Evolutionary conservation across 2,329 filamentous ascomycete species (phyloP), one percentile per base, ranked within the genome.

Genomic region (Ophiostoma tasmaniense): DNA sequence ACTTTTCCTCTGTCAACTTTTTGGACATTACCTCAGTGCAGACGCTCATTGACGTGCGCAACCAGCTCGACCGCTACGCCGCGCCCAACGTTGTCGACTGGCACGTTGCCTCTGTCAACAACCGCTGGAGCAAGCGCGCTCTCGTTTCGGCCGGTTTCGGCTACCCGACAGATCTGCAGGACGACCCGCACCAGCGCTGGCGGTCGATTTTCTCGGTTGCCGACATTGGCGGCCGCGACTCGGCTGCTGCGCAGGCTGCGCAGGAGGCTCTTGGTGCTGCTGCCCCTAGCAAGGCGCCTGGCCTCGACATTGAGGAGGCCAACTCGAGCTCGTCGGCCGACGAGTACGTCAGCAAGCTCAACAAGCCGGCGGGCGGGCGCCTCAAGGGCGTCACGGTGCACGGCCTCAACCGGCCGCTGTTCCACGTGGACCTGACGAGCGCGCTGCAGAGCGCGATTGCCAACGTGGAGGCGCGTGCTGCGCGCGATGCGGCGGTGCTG

Each of bases 131-230:
- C 6, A 81, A 84, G 35, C 81, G 85, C 3, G 84, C 85, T 0
- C 80, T 88, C 0, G 81, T 84, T 0, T 80, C 80, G 0, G 83
- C 83, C 0, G 86, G 86, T 0, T 88, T 88, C 70, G 86, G 86
- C 0, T 82, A 78, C 68, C 93, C 92, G 2, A 87, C 87, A 0
- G 82, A 81, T 17, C 77, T 77, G 7, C 80, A 78, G 68, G 83
- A 81, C 70, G 83, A 80, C 1, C 78, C 82, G 7, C 85, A 86
- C 73, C 83, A 86, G 72, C 86, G 91, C 70, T 98, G 93, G 94
- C 93, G 92, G 77, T 91, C 93, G n/a, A 93, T 98, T 73, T 98
- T 97, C 82, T 93, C 88, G 75, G 92, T 98, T 28, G 92, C 94
- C 1, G 92, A 97, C 76, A 88, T 96, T 72, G 77, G 92, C 71